Evolutionary conservation across 1,139 yeast species (phyloP), one percentile per base, ranked within the genome.

Genomic region (Scheffersomyces cryptocercus): DNA sequence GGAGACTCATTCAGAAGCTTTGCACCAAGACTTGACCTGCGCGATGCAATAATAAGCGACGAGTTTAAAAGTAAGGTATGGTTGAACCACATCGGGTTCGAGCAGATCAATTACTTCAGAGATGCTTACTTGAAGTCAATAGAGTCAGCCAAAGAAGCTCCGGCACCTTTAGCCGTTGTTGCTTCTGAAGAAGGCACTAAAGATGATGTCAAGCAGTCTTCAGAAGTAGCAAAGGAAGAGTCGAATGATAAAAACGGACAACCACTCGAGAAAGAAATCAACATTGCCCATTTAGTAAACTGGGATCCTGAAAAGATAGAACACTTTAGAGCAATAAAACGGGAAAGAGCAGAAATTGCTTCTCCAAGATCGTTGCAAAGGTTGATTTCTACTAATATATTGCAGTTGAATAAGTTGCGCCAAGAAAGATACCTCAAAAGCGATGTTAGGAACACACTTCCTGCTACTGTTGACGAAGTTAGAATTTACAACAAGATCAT

Each of bases 21-120:
- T 76, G 96, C 95, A 0, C 98, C 97, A 3, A 62, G 75, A 1
- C 66, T 75, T 35, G 97, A 90, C 61, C 89, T 87, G 62, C 77
- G 79, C 36, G 83, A 82, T 26, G 74, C 87, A 2, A 84, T 88
- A 7, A 70, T 89, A 6, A 79, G 85, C 20, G 79, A 79, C 16
- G 76, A 76, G 11, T 78, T 83, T 47, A 84, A 85, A 47, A 82
- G 85, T 1, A 71, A 81, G 20, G 79, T 88, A 7, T 91, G 97
- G 97, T 75, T 83, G 46, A 88, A 85, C 53, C 89, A 82, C 59
- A 70, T 84, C 38, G 95, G 95, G 0, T 73, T 74, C 42, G 69
- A 71, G 38, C 73, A 80, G 43, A 64, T 83, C 28, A 62, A 63
- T n/a, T 65, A 70, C 16, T 65, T 68, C 36, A 72, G 66, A 45